Evolutionary conservation across 345 rosid genomes (phyloP), one percentile per base, ranked within the genome.

Genomic region (Populus euphratica): DNA sequence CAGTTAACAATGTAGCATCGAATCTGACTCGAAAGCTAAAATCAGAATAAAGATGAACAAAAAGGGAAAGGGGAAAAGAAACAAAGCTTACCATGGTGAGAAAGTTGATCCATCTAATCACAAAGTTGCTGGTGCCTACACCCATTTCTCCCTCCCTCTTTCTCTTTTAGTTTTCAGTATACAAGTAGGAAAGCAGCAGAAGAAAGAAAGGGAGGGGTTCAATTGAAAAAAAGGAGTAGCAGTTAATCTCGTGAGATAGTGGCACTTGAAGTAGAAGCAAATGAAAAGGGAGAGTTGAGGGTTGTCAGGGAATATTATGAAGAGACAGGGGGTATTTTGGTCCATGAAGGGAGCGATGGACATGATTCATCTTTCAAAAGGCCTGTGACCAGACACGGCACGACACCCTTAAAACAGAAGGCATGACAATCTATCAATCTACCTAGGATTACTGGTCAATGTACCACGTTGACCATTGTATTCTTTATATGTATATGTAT

Each of bases 41-140:
- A n/a, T 41, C n/a, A 68, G 16, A 6, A 35, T 20, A 5, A 41
- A 47, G 52, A 75, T 59, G 35, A 73, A 16, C 36, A 17, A 43
- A 49, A 47, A 10, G 12, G 7, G 62, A 39, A 65, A 72, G 59
- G 69, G 59, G 6, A 25, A 10, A 47, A 50, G 35, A 3, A 27
- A 41, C 41, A 64, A 68, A 73, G 72, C 83, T 74, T 85, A 95
- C 99, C 97, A 90, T 91, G 44, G 96, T 93, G 82, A 93, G 88
- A 73, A 95, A 91, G 85, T 95, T 95, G 81, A 93, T 88, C 97
- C 98, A 92, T 89, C 93, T 90, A 86, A 94, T 90, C 29, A 91
- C 88, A 76, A 92, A 91, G 82, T 89, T 91, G 85, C 98, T 94
- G 66, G 94, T 89, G 64, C 97, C 94, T 74, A 87, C 84, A 65